Evolutionary conservation across 768 basidiomycete species (phyloP).

Genomic region (Xerocomus potaroensis): DNA sequence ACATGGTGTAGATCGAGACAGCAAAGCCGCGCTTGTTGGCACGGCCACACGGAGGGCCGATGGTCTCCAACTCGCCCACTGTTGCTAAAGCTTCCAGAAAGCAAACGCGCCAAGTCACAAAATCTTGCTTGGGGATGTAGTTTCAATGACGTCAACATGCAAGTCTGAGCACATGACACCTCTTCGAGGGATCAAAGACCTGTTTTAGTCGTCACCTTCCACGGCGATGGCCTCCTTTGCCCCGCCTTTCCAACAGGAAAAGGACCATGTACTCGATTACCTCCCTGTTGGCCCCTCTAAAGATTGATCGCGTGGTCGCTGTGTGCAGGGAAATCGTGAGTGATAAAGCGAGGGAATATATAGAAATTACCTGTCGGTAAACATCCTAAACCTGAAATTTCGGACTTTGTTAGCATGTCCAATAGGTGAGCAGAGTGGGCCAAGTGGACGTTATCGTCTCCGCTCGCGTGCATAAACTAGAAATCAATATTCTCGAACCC

Average conservation of each 20-base stretch:
- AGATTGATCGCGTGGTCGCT: constrained; percentile 78
- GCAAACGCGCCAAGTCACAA: too few relatives aligned
- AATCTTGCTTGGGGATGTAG: too few relatives aligned
- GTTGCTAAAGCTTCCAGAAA: too few relatives aligned
- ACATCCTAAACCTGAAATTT: constrained; percentile 87
- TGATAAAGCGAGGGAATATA: neutral
- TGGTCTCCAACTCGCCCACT: too few relatives aligned
- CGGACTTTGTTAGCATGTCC: constrained; percentile 89
- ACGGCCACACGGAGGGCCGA: too few relatives aligned
- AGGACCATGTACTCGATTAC: constrained; percentile 80
- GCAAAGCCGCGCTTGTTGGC: too few relatives aligned
- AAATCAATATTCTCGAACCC: constrained; percentile 77
- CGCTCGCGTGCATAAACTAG: constrained; percentile 87
- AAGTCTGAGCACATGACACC: too few relatives aligned
- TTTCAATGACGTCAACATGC: too few relatives aligned
- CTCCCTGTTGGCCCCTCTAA: constrained; percentile 78
- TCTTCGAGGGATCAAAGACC: neutral
- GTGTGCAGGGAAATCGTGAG: constrained; percentile 10
- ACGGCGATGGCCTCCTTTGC: constrained; percentile 65
- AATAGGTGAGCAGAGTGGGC: constrained; percentile 87
- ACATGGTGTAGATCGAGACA: too few relatives aligned
- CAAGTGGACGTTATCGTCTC: constrained; percentile 96
- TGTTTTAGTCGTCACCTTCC: constrained; percentile 44
- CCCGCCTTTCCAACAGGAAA: constrained; percentile 92
- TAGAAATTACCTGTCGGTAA: constrained; percentile 76